phyloP scores from a whole-genome alignment of 2,329 filamentous ascomycete genomes.

The Xylariaceae sp. region DNA sequence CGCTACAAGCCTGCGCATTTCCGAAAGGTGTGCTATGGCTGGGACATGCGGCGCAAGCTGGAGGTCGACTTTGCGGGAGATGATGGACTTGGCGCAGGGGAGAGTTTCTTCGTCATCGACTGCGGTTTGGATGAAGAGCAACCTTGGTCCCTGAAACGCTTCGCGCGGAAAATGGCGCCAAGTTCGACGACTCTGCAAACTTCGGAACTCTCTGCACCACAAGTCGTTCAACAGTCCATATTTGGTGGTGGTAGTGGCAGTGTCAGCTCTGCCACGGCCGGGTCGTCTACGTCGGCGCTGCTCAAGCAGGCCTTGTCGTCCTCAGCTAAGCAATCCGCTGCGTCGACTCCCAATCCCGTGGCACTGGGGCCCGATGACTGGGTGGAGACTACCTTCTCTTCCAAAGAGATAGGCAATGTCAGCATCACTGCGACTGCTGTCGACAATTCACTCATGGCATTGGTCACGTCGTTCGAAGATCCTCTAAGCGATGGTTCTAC shows the following conservation, averaged over 20 bases:
- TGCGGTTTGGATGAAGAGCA: constrained; percentile 59
- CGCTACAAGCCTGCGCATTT: constrained; percentile 71
- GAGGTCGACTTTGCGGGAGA: constrained; percentile 87
- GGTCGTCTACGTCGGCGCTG: constrained; percentile 19
- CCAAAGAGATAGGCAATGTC: constrained; percentile 53
- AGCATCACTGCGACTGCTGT: constrained; percentile 66
- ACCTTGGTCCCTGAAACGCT: constrained; percentile 39
- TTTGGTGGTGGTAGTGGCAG: constrained; percentile 26
- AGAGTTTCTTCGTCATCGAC: constrained; percentile 68
- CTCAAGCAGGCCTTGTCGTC: constrained; percentile 19
- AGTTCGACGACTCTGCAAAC: constrained; percentile 2
- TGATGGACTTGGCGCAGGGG: constrained; percentile 69
- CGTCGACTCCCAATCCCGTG: constrained; percentile 18
- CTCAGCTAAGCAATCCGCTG: constrained; percentile 22
- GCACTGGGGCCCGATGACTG: constrained; percentile 52
- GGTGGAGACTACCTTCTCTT: constrained; percentile 55
- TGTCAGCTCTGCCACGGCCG: constrained; percentile 16
- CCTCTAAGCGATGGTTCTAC: constrained; percentile 56
- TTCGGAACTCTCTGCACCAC: constrained; percentile 8
- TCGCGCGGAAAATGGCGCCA: constrained; percentile 32
- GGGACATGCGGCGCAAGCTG: constrained; percentile 84
- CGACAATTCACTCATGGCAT: constrained; percentile 69
- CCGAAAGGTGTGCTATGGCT: constrained; percentile 69
- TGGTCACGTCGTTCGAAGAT: constrained; percentile 71
- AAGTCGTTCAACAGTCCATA: constrained; percentile 23